These are phyloP conservation scores for Alternaria triticina DNA, from an alignment of 2,329 filamentous ascomycete species.

Conservation along the genomic window DNA sequence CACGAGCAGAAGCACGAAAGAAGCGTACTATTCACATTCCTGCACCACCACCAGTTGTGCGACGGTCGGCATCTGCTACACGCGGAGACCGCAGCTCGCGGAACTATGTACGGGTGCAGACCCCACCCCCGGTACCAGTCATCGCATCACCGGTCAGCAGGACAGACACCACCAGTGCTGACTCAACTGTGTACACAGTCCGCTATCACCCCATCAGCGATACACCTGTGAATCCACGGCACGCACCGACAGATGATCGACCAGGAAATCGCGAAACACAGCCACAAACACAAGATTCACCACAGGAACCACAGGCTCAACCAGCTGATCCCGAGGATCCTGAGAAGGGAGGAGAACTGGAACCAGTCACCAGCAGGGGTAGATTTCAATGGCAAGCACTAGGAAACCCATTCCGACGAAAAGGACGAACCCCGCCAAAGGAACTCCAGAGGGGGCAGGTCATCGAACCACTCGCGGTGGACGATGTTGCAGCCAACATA, in stretches of 20 bases:
- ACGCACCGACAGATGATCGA: conserved; percentile 24
- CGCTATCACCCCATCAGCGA: conserved; percentile 64
- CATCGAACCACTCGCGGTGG: conserved; percentile 50
- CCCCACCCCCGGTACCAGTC: conserved; percentile 51
- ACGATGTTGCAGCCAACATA: conserved; percentile 43
- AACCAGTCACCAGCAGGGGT: conserved; percentile 19
- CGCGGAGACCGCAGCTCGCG: conserved; percentile 32
- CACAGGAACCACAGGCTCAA: conserved; percentile 10
- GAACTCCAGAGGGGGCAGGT: conserved; percentile 65
- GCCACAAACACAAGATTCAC: neutral
- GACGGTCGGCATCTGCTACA: conserved; percentile 34
- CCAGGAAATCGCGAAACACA: conserved; percentile 11
- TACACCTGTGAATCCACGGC: conserved; percentile 33
- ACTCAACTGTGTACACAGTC: conserved; percentile 69
- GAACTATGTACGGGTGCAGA: conserved; percentile 40
- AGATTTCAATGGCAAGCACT: conserved; percentile 58
- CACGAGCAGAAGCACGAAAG: conserved; percentile 36
- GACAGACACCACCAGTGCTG: conserved; percentile 66
- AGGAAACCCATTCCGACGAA: conserved; percentile 64
- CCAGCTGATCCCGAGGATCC: conserved; percentile 31
- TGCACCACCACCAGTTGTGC: conserved; percentile 37
- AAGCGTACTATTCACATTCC: conserved; percentile 43
- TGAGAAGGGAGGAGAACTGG: conserved; percentile 37
- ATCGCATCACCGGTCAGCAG: conserved; percentile 64
- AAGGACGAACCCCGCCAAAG: conserved; percentile 63